Conservation (phyloP, 345 rosid genomes). For the Populus tremula region DNA sequence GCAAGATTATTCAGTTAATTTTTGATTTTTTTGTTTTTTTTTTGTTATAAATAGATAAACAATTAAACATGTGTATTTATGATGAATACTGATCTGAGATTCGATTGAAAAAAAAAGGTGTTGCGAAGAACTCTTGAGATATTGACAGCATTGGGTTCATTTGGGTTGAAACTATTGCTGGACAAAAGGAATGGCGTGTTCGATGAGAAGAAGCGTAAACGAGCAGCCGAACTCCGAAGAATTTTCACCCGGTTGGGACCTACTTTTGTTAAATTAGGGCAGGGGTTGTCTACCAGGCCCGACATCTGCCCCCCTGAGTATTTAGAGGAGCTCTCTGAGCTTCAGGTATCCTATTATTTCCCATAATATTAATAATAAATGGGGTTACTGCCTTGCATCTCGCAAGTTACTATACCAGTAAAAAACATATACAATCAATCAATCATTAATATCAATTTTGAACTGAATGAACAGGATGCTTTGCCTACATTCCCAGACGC, state of each 20-base stretch:
- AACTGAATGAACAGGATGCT: slow-evolving; percentile 59
- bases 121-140: slow-evolving; percentile 70
- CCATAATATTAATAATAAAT: no score
- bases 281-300: slow-evolving; percentile 94
- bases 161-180: slow-evolving; percentile 57
- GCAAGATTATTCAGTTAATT: background rate
- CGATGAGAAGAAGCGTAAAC: slow-evolving; percentile 64
- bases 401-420: no score
- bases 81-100: background rate
- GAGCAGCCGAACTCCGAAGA: slow-evolving; percentile 58
- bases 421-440: no score
- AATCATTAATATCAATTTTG: no score
- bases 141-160: slow-evolving; percentile 59
- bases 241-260: slow-evolving; percentile 89
- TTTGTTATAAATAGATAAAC: background rate
- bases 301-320: slow-evolving; percentile 93
- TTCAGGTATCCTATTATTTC: slow-evolving; percentile 55
- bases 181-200: slow-evolving; percentile 66
- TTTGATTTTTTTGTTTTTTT: background rate
- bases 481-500: slow-evolving; percentile 95
- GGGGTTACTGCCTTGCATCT: no score
- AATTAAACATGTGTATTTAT: background rate
- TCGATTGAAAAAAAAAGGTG: slow-evolving; percentile 36
- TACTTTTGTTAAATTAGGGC: slow-evolving; percentile 94
- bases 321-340: slow-evolving; percentile 82